Conservation (phyloP, 2,329 filamentous ascomycete species). For the Metarhizium anisopliae region DNA sequence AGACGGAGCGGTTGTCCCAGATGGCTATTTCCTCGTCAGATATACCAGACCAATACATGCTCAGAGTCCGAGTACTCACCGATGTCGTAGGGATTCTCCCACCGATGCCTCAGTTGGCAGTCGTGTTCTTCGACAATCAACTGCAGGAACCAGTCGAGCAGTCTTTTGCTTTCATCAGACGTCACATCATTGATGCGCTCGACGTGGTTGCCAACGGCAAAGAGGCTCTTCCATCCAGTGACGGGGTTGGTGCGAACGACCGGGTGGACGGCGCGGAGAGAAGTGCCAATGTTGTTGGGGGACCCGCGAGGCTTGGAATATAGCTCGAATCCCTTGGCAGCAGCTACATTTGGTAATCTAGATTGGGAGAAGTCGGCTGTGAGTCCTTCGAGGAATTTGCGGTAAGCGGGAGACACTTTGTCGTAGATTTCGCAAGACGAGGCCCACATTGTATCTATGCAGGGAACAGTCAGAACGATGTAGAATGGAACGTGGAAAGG, state of each 20-base stretch:
- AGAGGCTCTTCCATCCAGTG: constrained; percentile 49
- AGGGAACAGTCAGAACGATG: too few relatives aligned
- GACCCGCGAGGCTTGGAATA: constrained; percentile 38
- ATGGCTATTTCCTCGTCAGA: constrained; percentile 46
- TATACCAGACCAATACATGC: too few relatives aligned
- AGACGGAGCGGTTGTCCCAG: constrained; percentile 54
- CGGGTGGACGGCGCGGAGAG: constrained; percentile 41
- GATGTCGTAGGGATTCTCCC: constrained; percentile 18
- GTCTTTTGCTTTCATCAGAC: constrained; percentile 41
- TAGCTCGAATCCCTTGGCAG: constrained; percentile 35
- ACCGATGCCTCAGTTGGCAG: constrained; percentile 44
- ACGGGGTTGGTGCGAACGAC: constrained; percentile 52
- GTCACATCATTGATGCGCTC: constrained; percentile 46
- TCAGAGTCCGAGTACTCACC: too few relatives aligned
- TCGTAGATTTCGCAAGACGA: constrained; percentile 53
- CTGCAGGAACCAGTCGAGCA: constrained; percentile 39
- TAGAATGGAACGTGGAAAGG: too few relatives aligned
- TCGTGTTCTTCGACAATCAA: constrained; percentile 47
- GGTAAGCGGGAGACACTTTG: constrained; percentile 38
- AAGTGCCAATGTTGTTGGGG: constrained; percentile 46
- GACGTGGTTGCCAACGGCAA: constrained; percentile 41
- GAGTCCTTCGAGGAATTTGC: constrained; percentile 36
- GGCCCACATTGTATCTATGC: constrained; percentile 32
- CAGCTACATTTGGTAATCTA: constrained; percentile 42
- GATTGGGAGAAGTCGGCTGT: constrained; percentile 38